phyloP scores from a whole-genome alignment of 1,284 basidiomycete genomes.

The Apiotrichum montevideense region DNA sequence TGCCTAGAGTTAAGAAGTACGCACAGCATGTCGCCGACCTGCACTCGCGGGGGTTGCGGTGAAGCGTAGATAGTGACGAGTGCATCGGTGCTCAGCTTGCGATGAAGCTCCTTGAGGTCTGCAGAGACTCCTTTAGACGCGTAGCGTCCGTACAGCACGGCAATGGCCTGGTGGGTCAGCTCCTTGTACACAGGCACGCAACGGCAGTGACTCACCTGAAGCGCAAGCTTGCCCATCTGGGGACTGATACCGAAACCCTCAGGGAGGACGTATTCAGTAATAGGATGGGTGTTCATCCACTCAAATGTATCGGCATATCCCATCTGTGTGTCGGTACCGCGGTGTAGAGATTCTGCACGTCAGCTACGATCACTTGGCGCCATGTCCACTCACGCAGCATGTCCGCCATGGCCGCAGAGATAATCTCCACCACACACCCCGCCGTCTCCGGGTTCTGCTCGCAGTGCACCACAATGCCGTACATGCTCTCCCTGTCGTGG shows the following conservation, averaged over 20 bases:
- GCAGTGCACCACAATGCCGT: background rate
- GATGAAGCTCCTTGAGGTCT: slow-evolving; percentile 3
- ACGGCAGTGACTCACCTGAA: background rate
- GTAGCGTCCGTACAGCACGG: background rate
- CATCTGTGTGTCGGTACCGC: background rate
- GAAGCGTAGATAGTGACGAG: slow-evolving; percentile 12
- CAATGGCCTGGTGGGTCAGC: background rate
- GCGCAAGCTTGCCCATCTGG: slow-evolving; percentile 5
- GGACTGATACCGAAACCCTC: slow-evolving; percentile 8
- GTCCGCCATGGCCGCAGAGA: background rate
- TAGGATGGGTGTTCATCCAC: slow-evolving; percentile 3
- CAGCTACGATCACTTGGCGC: background rate
- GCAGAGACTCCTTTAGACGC: background rate
- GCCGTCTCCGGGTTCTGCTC: background rate
- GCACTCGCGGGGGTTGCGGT: slow-evolving; percentile 8
- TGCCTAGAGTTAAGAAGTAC: background rate
- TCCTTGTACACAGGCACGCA: background rate
- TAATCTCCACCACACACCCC: background rate
- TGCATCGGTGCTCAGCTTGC: slow-evolving; percentile 1
- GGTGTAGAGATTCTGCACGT: background rate
- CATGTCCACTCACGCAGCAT: background rate
- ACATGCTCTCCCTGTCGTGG: background rate
- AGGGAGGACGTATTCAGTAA: slow-evolving; percentile 5
- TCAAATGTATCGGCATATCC: background rate
- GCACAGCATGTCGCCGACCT: slow-evolving; percentile 9